Evolutionary conservation across 257 asterid genomes (phyloP), one percentile per base, ranked within the genome.

Genomic region (Haberlea rhodopensis): DNA sequence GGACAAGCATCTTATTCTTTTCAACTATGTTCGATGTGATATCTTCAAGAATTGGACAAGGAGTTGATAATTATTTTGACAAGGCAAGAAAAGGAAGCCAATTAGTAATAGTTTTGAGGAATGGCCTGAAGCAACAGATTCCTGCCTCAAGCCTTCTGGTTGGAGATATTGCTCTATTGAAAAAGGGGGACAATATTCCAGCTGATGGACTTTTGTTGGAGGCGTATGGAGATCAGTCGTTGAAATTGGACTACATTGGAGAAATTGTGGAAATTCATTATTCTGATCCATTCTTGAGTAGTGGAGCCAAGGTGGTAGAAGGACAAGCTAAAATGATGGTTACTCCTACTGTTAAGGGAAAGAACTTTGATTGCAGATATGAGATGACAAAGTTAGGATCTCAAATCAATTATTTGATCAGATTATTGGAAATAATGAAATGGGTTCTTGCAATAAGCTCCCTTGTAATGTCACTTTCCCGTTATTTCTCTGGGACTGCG

Each of bases 171-270:
- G 77, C 61, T 7, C 60, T 57, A 22, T 9, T 72, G 63, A 72
- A 58, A 37, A 66, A 65, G 0, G 72, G 76, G 4, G 76, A 72
- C 29, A 61, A 65, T 24, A 53, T 72, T 65, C 76, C 76, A 8
- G 72, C 58, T 3, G 76, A 72, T 27, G 76, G 68, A 5, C 49
- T 72, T 18, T 59, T 72, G 23, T 16, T 72, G 8, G 67, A 72
- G 15, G 43, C 43, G 8, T 32, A 1, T 9, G 71, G 76, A 18
- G 56, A 51, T 51, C 52, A 24, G 24, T 72, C 76, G 3, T 51
- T 72, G 18, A 61, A 57, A 51, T 19, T 58, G 3, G 59, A 8
- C 23, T 51, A 65, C 20, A 32, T 9, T 11, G n/a, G 49, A 2
- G 56, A 49, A 52, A 34, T 9, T 3, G 63, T 45, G 22, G 63